Conservation (phyloP, 768 basidiomycete genomes). For the Neoboletus magnificus region DNA sequence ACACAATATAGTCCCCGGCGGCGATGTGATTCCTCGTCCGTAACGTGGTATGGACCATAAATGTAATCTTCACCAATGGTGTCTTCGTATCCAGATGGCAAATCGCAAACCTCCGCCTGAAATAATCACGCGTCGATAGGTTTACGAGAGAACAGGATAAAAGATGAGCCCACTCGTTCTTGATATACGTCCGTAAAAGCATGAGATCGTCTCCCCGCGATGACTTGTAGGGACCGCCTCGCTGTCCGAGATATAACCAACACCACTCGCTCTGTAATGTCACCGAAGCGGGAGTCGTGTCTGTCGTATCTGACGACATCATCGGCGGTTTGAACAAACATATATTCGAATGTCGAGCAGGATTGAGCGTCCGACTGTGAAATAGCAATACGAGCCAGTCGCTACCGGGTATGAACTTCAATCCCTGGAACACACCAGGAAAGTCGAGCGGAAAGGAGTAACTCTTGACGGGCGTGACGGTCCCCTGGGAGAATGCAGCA, state of each 20-base stretch:
- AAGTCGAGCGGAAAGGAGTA: conserved; percentile 30
- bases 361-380: conserved; percentile 30
- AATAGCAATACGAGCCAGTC: conserved; percentile 32
- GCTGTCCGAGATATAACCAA: conserved; percentile 22
- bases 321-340: conserved; percentile 25
- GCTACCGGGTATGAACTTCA: conserved; percentile 29
- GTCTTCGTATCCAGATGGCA: conserved; percentile 25
- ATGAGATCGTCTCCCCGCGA: conserved; percentile 30
- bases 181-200: conserved; percentile 25
- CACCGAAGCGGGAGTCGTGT: conserved; percentile 9
- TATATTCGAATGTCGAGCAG: conserved; percentile 28
- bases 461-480: conserved; percentile 18
- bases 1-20: conserved; percentile 26
- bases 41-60: conserved; percentile 22
- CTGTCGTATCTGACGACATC: background rate
- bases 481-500: conserved; percentile 13
- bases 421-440: conserved; percentile 30
- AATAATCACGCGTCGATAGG: background rate
- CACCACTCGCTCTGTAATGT: conserved; percentile 31
- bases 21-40: conserved; percentile 26
- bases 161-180: conserved; percentile 21
- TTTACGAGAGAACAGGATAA: background rate
- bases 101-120: conserved; percentile 26
- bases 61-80: conserved; percentile 25
- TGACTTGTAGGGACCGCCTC: conserved; percentile 30